Evolutionary conservation across 2,329 filamentous ascomycete genomes (phyloP), one percentile per base, ranked within the genome.

Genomic region (Fusarium buxicola): DNA sequence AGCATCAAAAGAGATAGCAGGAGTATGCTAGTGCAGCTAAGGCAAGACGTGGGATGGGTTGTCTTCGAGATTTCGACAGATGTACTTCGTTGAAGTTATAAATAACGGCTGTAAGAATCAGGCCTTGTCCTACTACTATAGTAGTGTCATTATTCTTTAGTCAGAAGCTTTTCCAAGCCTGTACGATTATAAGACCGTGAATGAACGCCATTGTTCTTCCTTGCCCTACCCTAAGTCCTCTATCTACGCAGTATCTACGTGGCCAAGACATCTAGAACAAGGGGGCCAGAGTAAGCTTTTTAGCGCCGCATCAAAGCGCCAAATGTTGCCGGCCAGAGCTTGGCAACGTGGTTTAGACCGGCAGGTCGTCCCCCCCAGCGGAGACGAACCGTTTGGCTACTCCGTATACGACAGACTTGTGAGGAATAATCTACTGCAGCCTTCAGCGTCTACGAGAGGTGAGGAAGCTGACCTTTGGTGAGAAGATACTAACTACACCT

Each of bases 271-370:
- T 34, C 16, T 4, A 21, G 13, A 36, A 27, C 35, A 31, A 31
- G 36, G 38, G 41, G 55, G 15, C 1, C 1, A 63, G 41, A 62
- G 41, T 55, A 63, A 63, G 59, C 59, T 63, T 62, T 62, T 63
- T 62, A 63, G 59, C 54, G 59, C 2, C 32, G 15, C 16, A 13
- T 28, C 15, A 7, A 27, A 7, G 30, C 13, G 18, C 30, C 15
- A 36, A 32, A 41, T 31, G 34, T 30, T 52, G 5, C 31, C 13
- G 15, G 15, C 3, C 25, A 39, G 32, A 39, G 34, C 11, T 36
- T 7, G 27, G 18, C 40, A 38, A n/a, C 12, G 36, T 28, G 32
- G 27, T 45, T 2, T 8, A 45, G 28, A 44, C n/a, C 21, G 5
- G 8, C 7, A 9, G 15, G 45, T 27, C 25, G 31, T 36, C 24